Evolutionary conservation across 441 rosid genomes (phyloP), one percentile per base, ranked within the genome.

Genomic region (Euphorbia schlechtendalii): DNA sequence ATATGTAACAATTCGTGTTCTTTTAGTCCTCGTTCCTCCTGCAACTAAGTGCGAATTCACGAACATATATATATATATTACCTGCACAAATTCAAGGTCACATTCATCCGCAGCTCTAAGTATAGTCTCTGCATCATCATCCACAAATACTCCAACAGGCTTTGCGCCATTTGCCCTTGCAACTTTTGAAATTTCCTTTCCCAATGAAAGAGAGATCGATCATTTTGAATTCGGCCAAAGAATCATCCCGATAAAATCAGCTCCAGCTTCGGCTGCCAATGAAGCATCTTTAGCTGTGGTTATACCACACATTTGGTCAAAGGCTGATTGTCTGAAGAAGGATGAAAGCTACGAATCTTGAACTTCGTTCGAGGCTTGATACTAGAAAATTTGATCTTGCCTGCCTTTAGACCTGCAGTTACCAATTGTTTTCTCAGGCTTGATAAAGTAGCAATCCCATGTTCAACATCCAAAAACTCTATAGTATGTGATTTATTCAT

Each of bases 71-170:
- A 84, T n/a, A n/a, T n/a, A n/a, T n/a, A n/a, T n/a, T n/a, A n/a
- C 98, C 90, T 92, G 95, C 69, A 92, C 82, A 75, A 83, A 76
- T 64, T 86, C 95, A 61, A 93, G 83, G 74, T 90, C 79, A 7
- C 93, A 73, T 8, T 71, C 73, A 67, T 88, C 89, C 15, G 93
- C 82, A 52, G 85, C 90, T 72, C 82, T 81, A 21, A 84, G 49
- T 64, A 90, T 87, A 5, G 89, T 86, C 30, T 73, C 75, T 2
- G 78, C 79, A 68, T 88, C 86, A 76, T 93, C 97, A 56, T 88
- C 92, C 49, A 88, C 96, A 78, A 93, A 88, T 51, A 93, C 95
- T 55, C 97, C 97, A 68, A 88, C 93, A n/a, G 96, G 92, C 66
- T 73, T 61, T 14, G 90, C 93, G 20, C 97, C 95, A 40, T 80